Evolutionary conservation across 116 monocot species (phyloP), one percentile per base, ranked within the genome.

Genomic region (Thalassia testudinum): DNA sequence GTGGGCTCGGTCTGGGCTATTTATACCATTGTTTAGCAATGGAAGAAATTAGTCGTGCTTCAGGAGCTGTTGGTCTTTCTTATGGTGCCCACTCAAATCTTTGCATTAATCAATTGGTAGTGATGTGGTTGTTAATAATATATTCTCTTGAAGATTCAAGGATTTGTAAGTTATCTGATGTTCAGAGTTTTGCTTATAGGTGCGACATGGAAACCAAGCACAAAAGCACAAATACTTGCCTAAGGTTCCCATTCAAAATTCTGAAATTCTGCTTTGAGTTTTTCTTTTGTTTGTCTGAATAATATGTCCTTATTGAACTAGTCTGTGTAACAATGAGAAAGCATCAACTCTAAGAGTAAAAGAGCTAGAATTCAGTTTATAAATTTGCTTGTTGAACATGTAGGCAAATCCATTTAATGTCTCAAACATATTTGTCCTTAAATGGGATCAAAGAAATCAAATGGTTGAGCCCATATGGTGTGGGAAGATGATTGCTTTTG

Each of bases 31-130:
- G 92, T 60, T 61, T 93, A 58, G 87, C 92, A 61, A 93, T 93
- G 87, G 92, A 93, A 58, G 92, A 87, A 72, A 87, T 93, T 38
- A 83, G 83, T 56, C 75, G 92, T 47, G 92, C 92, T 55, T 93
- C 92, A 62, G 93, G 87, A 64, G 67, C 93, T 52, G 81, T 93
- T 62, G 93, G 87, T 37, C 81, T 93, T 49, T 93, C 93, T 47
- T 93, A 93, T 71, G 93, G 93, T 60, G 93, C 93, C 28, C 93
- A 93, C 70, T 93, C 93, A 58, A 93, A 93, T 61, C 80, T 93
- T 54, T 93, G 93, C 71, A 81, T 93, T 26, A 93, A 93, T 69
- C 93, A 93, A 65, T 68, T 93, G 87, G 93, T 93, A 57, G 37
- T 25, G 15, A 20, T 6, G 10, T 20, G 4, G 10, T 45, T 6